Evolutionary conservation across 2,329 filamentous ascomycete species (phyloP).

Genomic region (Zasmidium citrigriseum): DNA sequence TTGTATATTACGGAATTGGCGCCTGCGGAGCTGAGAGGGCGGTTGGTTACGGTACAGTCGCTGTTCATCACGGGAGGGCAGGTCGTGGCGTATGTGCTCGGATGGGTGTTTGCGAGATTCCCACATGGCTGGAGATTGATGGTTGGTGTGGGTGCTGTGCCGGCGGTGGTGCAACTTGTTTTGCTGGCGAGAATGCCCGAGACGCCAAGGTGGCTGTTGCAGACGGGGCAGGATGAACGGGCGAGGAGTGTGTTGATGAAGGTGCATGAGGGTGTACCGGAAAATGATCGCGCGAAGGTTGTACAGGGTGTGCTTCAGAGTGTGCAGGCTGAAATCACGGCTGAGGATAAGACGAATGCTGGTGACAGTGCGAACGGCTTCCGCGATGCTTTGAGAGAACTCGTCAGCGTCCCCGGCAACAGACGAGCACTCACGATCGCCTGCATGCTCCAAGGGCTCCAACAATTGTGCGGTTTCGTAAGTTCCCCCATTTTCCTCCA

Average conservation of each 20-base stretch:
- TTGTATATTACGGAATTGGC: conserved; percentile 48
- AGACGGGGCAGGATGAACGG: conserved; percentile 60
- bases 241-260: conserved; percentile 63
- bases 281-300: conserved; percentile 41
- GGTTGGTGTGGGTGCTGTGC: conserved; percentile 80
- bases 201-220: conserved; percentile 84
- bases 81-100: conserved; percentile 82
- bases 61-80: conserved; percentile 87
- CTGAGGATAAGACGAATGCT: conserved; percentile 22
- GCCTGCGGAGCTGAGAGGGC: conserved; percentile 59
- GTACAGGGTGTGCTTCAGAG: conserved; percentile 64
- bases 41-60: conserved; percentile 78
- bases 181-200: conserved; percentile 78
- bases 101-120: conserved; percentile 68
- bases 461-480: conserved; percentile 58
- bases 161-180: conserved; percentile 69
- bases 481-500: no score
- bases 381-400: conserved; percentile 35
- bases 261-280: conserved; percentile 17
- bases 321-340: conserved; percentile 69
- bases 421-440: conserved; percentile 79
- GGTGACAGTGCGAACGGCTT: conserved; percentile 11
- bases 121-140: conserved; percentile 81
- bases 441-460: conserved; percentile 80
- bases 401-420: conserved; percentile 51